Evolutionary conservation across 2,329 filamentous ascomycete species (phyloP).

Genomic region (Aspergillus fischeri): DNA sequence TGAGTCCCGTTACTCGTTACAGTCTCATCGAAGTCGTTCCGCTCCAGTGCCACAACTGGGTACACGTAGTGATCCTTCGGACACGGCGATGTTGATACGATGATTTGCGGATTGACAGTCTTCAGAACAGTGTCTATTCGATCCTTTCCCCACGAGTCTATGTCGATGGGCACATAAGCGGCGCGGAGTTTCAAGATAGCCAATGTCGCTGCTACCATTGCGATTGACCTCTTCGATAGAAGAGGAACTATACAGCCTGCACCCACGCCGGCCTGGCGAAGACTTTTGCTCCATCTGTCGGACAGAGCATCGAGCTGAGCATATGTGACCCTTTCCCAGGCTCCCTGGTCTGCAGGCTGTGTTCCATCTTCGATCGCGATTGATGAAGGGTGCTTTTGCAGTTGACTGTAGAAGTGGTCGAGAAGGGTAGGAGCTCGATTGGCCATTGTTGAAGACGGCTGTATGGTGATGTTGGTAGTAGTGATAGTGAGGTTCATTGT

Average conservation of each 20-base stretch:
- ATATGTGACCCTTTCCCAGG: neutral
- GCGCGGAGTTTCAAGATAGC: neutral
- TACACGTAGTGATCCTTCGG: too few species aligned
- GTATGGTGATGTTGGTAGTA: too few species aligned
- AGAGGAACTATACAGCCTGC: neutral
- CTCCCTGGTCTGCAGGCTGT: neutral
- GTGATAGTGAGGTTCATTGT: too few species aligned
- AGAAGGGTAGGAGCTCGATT: neutral
- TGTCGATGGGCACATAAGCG: neutral
- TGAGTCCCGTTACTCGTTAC: too few species aligned
- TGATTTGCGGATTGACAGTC: neutral
- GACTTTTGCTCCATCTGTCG: neutral
- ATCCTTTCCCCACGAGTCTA: neutral
- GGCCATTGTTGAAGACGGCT: too few species aligned
- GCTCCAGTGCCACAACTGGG: too few species aligned
- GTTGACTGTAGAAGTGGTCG: neutral
- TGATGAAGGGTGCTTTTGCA: neutral
- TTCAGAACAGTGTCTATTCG: neutral
- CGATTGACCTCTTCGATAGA: neutral
- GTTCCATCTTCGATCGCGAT: neutral
- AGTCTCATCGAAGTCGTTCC: too few species aligned
- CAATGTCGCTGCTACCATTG: neutral
- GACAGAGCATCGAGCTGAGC: neutral
- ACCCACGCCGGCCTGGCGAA: neutral
- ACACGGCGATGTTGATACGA: neutral